A percentile compares a stretch with the other conserved stretches of the same genome.
Conservation (phyloP, 2,329 filamentous ascomycete genomes). For the Botrytis deweyae region DNA sequence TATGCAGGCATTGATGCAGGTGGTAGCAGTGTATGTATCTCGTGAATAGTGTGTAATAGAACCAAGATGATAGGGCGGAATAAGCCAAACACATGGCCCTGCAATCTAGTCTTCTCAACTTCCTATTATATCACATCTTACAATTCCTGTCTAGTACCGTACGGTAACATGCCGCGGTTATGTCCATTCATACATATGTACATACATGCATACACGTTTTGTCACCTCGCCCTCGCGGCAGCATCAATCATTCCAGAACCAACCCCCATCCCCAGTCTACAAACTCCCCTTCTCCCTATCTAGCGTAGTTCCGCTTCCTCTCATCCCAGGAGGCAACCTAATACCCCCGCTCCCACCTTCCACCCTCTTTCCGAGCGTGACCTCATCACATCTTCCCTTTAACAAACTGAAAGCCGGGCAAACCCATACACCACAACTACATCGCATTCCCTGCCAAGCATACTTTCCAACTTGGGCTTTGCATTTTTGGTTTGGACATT, state of each 20-base stretch:
- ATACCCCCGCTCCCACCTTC: constrained; percentile 44
- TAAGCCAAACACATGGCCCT: not conserved
- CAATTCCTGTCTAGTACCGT: not conserved
- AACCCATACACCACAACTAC: constrained; percentile 87
- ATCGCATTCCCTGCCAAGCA: constrained; percentile 93
- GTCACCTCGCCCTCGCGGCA: no score
- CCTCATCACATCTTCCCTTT: constrained; percentile 77
- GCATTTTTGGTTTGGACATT: constrained; percentile 78
- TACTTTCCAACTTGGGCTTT: constrained; percentile 85
- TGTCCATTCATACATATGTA: not conserved
- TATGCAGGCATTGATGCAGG: not conserved
- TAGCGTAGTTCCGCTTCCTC: constrained; percentile 35
- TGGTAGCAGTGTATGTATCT: constrained; percentile 1
- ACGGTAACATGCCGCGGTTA: no score
- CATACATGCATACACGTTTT: not conserved
- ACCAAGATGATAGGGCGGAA: not conserved
- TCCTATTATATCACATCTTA: not conserved
- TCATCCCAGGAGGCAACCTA: constrained; percentile 54
- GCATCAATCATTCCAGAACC: no score
- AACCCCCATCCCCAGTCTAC: not conserved
- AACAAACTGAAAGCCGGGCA: constrained; percentile 87
- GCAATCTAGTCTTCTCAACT: not conserved
- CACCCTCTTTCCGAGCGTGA: constrained; percentile 27
- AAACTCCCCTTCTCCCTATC: constrained; percentile 15
- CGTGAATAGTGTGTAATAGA: not conserved